Evolutionary conservation across 2,329 filamentous ascomycete genomes (phyloP).

Genomic region (Trichoderma sp.): DNA sequence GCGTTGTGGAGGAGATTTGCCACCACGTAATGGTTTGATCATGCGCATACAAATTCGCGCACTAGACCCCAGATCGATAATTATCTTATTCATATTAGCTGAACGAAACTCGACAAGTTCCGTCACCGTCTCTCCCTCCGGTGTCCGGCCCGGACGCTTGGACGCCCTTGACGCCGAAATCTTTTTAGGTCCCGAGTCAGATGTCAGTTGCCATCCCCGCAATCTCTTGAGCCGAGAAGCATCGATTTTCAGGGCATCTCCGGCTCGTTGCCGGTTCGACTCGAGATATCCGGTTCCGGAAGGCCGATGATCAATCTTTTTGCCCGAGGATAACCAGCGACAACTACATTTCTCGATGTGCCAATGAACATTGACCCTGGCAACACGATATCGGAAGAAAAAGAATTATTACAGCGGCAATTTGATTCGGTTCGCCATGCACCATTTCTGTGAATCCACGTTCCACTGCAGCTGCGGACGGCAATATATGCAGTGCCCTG

Average conservation of each 20-base stretch:
- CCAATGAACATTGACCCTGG: too few relatives aligned
- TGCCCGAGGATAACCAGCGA: neutral
- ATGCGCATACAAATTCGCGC: neutral
- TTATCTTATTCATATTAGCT: too few relatives aligned
- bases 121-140: neutral
- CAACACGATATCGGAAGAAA: too few relatives aligned
- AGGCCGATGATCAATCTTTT: neutral
- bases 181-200: neutral
- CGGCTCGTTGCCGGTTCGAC: constrained; percentile 1
- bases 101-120: neutral
- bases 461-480: neutral
- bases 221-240: neutral
- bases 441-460: neutral
- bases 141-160: constrained; percentile 10
- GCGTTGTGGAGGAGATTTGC: constrained; percentile 1
- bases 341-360: too few relatives aligned
- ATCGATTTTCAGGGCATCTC: neutral
- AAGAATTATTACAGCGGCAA: too few relatives aligned
- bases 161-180: neutral
- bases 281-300: neutral
- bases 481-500: neutral
- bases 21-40: constrained; percentile 4
- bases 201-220: neutral
- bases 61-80: constrained; percentile 11
- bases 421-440: neutral